These are phyloP conservation scores for Entomortierella parvispora DNA, from an alignment of 192 early-diverging fungal species.

Conservation along the genomic window DNA sequence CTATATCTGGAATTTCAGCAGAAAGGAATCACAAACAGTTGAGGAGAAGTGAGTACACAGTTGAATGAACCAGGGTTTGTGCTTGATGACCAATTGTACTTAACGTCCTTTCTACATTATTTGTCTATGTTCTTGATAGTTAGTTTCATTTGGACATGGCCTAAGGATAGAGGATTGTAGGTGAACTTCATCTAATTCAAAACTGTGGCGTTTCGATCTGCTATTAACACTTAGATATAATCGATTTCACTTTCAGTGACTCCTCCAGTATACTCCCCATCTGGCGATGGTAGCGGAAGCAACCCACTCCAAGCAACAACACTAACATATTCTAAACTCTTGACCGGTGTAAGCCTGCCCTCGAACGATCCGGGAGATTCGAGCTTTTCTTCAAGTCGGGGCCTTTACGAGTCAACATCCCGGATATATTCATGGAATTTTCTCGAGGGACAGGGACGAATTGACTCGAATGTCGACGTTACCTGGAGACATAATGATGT, in stretches of 20 bases:
- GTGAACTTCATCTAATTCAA: not conserved
- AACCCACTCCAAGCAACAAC: not conserved
- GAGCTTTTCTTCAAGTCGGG: slow-evolving; percentile 1
- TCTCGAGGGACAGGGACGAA: slow-evolving; percentile 5
- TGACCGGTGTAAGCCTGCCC: not conserved
- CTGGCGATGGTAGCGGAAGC: not conserved
- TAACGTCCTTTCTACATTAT: slow-evolving; percentile 1
- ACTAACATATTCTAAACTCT: not conserved
- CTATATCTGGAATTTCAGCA: not conserved
- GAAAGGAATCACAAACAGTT: not conserved
- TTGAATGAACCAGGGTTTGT: slow-evolving; percentile 7
- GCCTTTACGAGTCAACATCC: slow-evolving; percentile 10
- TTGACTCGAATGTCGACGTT: slow-evolving; percentile 15
- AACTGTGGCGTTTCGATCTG: slow-evolving; percentile 1
- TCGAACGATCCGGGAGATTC: slow-evolving; percentile 5
- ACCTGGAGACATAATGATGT: slow-evolving; percentile 3
- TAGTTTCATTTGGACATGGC: slow-evolving; percentile 12
- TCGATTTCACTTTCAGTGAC: not conserved
- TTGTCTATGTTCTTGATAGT: not conserved
- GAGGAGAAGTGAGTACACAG: slow-evolving; percentile 13
- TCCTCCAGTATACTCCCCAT: slow-evolving; percentile 8
- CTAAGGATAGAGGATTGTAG: slow-evolving; percentile 8
- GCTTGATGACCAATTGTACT: slow-evolving; percentile 10
- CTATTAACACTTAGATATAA: not conserved
- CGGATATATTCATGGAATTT: slow-evolving; percentile 11